A percentile compares a stretch with the other conserved stretches of the same genome.
These are phyloP conservation scores for Xerocomus brunneocitrinus DNA, from an alignment of 768 basidiomycete genomes.

Conservation along the genomic window DNA sequence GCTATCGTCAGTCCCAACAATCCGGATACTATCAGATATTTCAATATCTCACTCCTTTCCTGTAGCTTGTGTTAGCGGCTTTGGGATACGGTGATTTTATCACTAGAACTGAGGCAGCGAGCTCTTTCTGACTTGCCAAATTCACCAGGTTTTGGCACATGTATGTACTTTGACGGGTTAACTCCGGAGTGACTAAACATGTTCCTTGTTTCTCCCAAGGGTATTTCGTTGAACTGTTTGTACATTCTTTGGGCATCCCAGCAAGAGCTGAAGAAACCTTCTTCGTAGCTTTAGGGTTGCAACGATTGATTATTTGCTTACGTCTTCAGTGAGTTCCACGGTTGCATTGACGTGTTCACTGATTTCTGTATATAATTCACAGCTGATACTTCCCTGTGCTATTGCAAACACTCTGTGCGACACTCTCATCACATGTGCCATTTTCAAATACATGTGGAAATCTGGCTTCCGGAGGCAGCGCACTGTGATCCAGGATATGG, in stretches of 20 bases:
- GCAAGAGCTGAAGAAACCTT: neutral
- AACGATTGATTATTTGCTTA: neutral
- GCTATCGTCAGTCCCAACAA: slow-evolving; percentile 5
- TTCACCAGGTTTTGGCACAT: slow-evolving; percentile 4
- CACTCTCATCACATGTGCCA: neutral
- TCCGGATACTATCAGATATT: neutral
- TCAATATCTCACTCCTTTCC: neutral
- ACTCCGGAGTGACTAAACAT: neutral
- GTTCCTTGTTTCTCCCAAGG: neutral
- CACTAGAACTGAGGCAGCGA: neutral
- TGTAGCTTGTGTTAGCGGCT: neutral
- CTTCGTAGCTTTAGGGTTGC: neutral
- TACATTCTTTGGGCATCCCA: neutral
- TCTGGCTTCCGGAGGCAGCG: slow-evolving; percentile 9
- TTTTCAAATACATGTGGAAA: slow-evolving; percentile 18
- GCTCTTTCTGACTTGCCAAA: neutral
- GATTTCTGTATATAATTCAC: neutral
- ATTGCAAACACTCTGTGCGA: neutral
- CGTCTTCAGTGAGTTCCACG: neutral
- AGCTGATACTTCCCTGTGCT: slow-evolving; percentile 3
- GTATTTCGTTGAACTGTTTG: neutral
- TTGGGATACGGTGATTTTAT: slow-evolving; percentile 2
- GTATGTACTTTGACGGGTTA: slow-evolving; percentile 1
- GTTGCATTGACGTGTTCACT: neutral
- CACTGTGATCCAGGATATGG: slow-evolving; percentile 6